phyloP scores from a whole-genome alignment of 805 yeast species.

The Danielia oregonensis region DNA sequence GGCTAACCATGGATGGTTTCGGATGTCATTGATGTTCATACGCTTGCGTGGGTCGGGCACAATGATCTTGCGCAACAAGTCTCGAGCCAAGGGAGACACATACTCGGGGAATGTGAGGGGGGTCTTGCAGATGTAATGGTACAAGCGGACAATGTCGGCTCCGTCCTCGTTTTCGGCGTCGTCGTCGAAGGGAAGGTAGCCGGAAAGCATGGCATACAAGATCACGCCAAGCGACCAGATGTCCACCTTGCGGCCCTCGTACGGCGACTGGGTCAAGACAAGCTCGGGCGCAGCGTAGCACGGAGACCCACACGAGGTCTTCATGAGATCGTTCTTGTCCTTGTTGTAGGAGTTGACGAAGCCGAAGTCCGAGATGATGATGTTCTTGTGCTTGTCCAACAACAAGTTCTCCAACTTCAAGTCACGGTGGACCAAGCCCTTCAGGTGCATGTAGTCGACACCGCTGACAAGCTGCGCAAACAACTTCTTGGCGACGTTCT shows the following conservation, averaged over 20 bases:
- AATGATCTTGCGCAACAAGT: slow-evolving; percentile 75
- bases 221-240: slow-evolving; percentile 98
- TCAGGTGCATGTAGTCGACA: slow-evolving; percentile 82
- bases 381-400: slow-evolving; percentile 81
- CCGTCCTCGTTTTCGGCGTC: slow-evolving; percentile 97
- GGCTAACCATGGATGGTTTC: slow-evolving; percentile 85
- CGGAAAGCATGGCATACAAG: slow-evolving; percentile 93
- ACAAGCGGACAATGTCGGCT: slow-evolving; percentile 83
- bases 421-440: slow-evolving; percentile 77
- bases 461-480: slow-evolving; percentile 94
- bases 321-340: slow-evolving; percentile 71
- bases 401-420: slow-evolving; percentile 70
- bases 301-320: slow-evolving; percentile 94
- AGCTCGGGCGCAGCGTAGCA: slow-evolving; percentile 98
- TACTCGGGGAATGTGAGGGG: slow-evolving; percentile 95
- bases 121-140: slow-evolving; percentile 87
- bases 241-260: slow-evolving; percentile 90
- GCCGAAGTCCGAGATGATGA: slow-evolving; percentile 88
- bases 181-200: slow-evolving; percentile 95
- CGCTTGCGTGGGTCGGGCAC: slow-evolving; percentile 83
- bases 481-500: slow-evolving; percentile 75
- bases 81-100: slow-evolving; percentile 86
- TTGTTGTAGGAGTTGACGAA: slow-evolving; percentile 81
- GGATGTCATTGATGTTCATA: slow-evolving; percentile 61
- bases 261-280: slow-evolving; percentile 81